phyloP scores from a whole-genome alignment of 78 protist species.

The Dictyostelium firmibasis region DNA sequence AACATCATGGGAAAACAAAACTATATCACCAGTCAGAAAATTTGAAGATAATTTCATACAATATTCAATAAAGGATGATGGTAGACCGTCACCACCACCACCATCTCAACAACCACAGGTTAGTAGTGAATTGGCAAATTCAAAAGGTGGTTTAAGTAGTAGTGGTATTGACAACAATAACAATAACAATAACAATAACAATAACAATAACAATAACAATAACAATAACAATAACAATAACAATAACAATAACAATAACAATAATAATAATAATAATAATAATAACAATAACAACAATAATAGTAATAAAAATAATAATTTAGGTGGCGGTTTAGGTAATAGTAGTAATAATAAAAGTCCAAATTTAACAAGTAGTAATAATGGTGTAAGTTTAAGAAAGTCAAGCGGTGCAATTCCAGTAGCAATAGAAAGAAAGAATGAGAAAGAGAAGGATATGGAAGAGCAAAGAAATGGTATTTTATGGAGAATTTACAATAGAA shows the following conservation, averaged over 20 bases:
- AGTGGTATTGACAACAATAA: neutral
- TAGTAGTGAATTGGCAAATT: neutral
- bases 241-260: neutral
- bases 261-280: neutral
- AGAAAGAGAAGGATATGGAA: constrained; percentile 50
- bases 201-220: neutral
- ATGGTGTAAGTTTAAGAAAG: neutral
- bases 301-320: neutral
- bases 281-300: neutral
- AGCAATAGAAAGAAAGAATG: neutral
- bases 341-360: neutral
- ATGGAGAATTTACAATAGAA: constrained; percentile 72
- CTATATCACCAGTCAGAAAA: constrained; percentile 73
- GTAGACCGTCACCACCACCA: neutral
- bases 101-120: neutral
- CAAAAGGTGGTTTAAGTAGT: neutral
- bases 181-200: neutral
- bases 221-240: neutral
- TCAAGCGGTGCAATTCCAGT: neutral
- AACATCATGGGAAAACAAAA: constrained; percentile 77
- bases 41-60: constrained; percentile 77
- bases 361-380: neutral
- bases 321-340: neutral
- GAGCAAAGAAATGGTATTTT: constrained; percentile 55
- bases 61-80: constrained; percentile 33